phyloP scores from a whole-genome alignment of 768 basidiomycete species.

The Mycena galericulata region DNA sequence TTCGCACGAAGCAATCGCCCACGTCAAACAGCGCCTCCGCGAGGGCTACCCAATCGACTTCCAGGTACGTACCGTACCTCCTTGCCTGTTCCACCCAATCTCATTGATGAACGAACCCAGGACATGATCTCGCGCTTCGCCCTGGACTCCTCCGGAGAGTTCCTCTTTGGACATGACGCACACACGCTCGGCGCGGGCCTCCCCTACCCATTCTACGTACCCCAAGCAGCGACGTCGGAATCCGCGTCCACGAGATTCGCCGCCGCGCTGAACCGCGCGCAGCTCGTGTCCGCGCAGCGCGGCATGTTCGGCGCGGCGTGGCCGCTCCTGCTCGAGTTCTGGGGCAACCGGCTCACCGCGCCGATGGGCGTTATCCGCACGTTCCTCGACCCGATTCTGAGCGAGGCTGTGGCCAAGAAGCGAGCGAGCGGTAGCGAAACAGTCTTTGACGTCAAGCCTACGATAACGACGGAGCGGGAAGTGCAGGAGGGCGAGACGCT shows the following conservation, averaged over 20 bases:
- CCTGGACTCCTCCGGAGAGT: too few relatives aligned
- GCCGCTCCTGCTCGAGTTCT: conserved; percentile 67
- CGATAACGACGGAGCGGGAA: too few relatives aligned
- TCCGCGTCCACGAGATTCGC: conserved; percentile 53
- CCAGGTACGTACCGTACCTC: too few relatives aligned
- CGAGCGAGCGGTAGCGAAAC: too few relatives aligned
- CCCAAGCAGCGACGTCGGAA: too few relatives aligned
- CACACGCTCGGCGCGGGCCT: too few relatives aligned
- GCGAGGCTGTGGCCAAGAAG: too few relatives aligned
- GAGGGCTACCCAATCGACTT: conserved; percentile 68
- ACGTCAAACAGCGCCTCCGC: conserved; percentile 56
- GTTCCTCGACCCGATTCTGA: too few relatives aligned
- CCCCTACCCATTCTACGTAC: too few relatives aligned
- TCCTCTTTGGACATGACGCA: too few relatives aligned
- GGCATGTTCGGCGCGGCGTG: conserved; percentile 59
- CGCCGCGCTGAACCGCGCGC: conserved; percentile 61
- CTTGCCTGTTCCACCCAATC: not conserved
- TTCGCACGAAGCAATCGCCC: conserved; percentile 57
- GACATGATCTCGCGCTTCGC: conserved; percentile 65
- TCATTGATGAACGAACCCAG: conserved; percentile 42
- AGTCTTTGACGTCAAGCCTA: conserved; percentile 24
- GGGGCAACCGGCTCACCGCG: conserved; percentile 56
- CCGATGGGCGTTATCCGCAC: conserved; percentile 61
- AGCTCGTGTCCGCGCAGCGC: too few relatives aligned
- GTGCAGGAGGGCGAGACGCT: conserved; percentile 59